Evolutionary conservation across 2,329 filamentous ascomycete species (phyloP), one percentile per base, ranked within the genome.

Genomic region (Zopfia rhizophila): DNA sequence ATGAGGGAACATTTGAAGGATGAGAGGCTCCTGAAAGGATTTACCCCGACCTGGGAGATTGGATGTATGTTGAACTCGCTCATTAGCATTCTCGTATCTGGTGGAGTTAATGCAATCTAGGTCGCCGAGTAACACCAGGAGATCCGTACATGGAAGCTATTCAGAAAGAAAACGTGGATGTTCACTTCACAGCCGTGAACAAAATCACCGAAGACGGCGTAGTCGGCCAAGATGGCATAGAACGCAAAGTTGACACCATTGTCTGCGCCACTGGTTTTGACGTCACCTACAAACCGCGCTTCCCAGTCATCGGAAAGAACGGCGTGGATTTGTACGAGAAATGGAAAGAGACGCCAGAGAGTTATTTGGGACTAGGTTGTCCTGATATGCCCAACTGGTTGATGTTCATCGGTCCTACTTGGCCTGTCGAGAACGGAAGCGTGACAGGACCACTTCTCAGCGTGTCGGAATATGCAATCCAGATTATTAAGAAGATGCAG

Each of bases 1-100:
- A 82, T 81, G 78, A 69, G 66, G 10, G 76, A 81, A 48, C 73
- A 72, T 39, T 78, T 82, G 58, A 80, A 78, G 49, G 78, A 82
- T 46, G 68, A 80, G 48, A 65, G 78, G 8, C 65, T 81, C 17
- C 58, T 80, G 3, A 60, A 79, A 40, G 76, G 76, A 4, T 78
- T 78, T 42, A 77, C 72, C 4, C 76, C 76, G 0, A 75, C 71
- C 12, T 79, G 70, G 24, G 72, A 72, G 10, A 51, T 78, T 25
- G 77, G 77, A 1, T 79, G 75, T 66, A 46, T 37, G 63, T 57
- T 13, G n/a, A n/a, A n/a, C n/a, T n/a, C n/a, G n/a, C n/a, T n/a
- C n/a, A n/a, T n/a, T n/a, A n/a, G n/a, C n/a, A n/a, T n/a, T n/a
- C n/a, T n/a, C n/a, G n/a, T n/a, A n/a, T n/a, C n/a, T n/a, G n/a